Percentiles rank a stretch among this genome's conserved stretches.
Evolutionary conservation across 768 basidiomycete genomes (phyloP).

Genomic region (Psilocybe tampanensis): DNA sequence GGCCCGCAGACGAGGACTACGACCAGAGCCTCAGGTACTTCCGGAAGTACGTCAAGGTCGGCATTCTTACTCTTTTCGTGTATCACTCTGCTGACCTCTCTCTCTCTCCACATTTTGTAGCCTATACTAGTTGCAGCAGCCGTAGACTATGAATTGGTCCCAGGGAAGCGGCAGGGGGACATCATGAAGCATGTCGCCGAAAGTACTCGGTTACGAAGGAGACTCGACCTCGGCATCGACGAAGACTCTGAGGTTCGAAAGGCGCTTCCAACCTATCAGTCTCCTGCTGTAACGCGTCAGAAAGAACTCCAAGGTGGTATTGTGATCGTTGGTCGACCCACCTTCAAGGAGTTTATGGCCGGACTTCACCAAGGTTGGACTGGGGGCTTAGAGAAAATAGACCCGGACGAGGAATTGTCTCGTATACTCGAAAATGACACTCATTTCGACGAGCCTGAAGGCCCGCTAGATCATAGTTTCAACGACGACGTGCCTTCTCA

Average conservation of each 20-base stretch:
- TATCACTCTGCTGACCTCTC: conserved; percentile 12
- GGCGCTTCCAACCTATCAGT: conserved; percentile 53
- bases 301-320: conserved; percentile 81
- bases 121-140: conserved; percentile 94
- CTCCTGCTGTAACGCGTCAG: conserved; percentile 51
- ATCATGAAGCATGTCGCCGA: conserved; percentile 77
- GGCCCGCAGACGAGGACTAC: conserved; percentile 94
- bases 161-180: conserved; percentile 85
- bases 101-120: conserved; percentile 41
- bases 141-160: conserved; percentile 85
- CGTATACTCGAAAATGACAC: conserved; percentile 70
- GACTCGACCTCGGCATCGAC: conserved; percentile 68
- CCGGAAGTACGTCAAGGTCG: conserved; percentile 95
- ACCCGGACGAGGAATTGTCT: conserved; percentile 72
- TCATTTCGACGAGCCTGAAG: conserved; percentile 69
- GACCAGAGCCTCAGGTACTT: conserved; percentile 86
- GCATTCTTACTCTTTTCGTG: conserved; percentile 25
- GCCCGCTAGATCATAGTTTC: conserved; percentile 17
- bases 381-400: conserved; percentile 64
- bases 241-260: conserved; percentile 41
- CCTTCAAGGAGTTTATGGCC: conserved; percentile 93
- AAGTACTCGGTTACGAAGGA: conserved; percentile 69
- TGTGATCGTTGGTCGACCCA: conserved; percentile 84
- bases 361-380: conserved; percentile 88
- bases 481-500: conserved; percentile 24